Conservation (phyloP, 139 green algal genomes). For the Nannochloris sp. region DNA sequence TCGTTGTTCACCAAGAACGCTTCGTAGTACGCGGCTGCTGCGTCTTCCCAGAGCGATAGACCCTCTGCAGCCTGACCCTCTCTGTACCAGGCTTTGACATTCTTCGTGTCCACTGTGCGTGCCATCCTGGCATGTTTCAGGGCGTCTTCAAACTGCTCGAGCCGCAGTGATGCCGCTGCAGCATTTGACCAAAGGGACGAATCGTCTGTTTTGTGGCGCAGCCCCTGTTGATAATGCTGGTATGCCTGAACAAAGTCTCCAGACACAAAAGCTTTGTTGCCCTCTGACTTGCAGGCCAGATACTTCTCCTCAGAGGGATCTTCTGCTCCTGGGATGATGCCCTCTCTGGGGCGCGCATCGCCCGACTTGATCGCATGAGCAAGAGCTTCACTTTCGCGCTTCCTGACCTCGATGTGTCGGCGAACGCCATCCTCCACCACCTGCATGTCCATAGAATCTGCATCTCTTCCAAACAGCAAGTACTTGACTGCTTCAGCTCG, state of each 20-base stretch:
- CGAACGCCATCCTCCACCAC: neutral
- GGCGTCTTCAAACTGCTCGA: slow-evolving; percentile 4
- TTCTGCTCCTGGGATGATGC: neutral
- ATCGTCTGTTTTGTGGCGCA: slow-evolving; percentile 4
- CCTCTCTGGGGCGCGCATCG: neutral
- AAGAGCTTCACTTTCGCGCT: neutral
- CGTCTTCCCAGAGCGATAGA: slow-evolving; percentile 12
- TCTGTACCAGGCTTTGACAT: slow-evolving; percentile 12
- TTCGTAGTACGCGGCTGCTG: slow-evolving; percentile 7
- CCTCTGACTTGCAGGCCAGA: neutral
- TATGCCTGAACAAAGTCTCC: neutral
- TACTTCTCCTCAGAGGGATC: neutral
- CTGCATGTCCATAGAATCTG: neutral
- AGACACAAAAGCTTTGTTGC: slow-evolving; percentile 5
- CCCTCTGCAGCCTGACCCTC: slow-evolving; percentile 10
- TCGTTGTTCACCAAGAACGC: slow-evolving; percentile 3
- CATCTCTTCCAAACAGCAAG: neutral
- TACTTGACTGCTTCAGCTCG: neutral
- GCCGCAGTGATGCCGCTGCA: slow-evolving; percentile 10
- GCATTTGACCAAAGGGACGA: slow-evolving; percentile 6
- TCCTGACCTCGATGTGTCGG: no score
- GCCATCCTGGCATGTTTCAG: slow-evolving; percentile 7
- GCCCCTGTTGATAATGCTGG: neutral
- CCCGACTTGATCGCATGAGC: neutral
- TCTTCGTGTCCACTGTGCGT: slow-evolving; percentile 1